Evolutionary conservation across 257 asterid species (phyloP), one percentile per base, ranked within the genome.

Genomic region (Ilex aquifolium): DNA sequence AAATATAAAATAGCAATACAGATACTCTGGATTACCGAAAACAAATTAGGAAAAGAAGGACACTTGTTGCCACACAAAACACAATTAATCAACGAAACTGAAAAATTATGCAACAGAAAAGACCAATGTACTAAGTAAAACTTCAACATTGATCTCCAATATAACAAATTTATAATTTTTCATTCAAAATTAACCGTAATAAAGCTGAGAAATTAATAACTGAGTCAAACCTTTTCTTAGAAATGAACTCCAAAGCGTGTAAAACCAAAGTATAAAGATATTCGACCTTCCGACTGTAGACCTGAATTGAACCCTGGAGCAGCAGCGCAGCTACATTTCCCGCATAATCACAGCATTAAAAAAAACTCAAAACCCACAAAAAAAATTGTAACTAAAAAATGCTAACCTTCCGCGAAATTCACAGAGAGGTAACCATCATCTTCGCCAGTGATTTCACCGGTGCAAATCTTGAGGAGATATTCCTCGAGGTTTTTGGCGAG

Each of bases 271-370:
- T 83, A 80, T 92, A 80, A 71, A 92, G 60, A 76, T 89, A 92
- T 76, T 92, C 97, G 65, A 92, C 99, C 83, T 92, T 92, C 84
- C 93, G 80, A 73, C 97, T 85, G 51, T 88, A 92, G 75, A 92
- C 99, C 80, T 88, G 99, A 64, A 83, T 94, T 17, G 99, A 92
- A 50, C 97, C 99, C 81, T 89, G 99, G 67, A 92, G 97, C 80
- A 92, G 80, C 91, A 92, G 72, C 13, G 99, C 99, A 80, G 99
- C 97, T 92, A 72, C 84, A 77, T 60, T 65, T 57, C 32, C 67
- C 56, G 27, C 27, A 61, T 12, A 36, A 64, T 39, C 42, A 52
- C 62, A 62, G 1, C 50, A 51, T 32, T 31, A 56, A 44, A 54
- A 7, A 29, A 9, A 56, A 64, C 31, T 17, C 30, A 61, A 36